phyloP scores from a whole-genome alignment of 345 rosid genomes.

The Ceriops zippeliana region DNA sequence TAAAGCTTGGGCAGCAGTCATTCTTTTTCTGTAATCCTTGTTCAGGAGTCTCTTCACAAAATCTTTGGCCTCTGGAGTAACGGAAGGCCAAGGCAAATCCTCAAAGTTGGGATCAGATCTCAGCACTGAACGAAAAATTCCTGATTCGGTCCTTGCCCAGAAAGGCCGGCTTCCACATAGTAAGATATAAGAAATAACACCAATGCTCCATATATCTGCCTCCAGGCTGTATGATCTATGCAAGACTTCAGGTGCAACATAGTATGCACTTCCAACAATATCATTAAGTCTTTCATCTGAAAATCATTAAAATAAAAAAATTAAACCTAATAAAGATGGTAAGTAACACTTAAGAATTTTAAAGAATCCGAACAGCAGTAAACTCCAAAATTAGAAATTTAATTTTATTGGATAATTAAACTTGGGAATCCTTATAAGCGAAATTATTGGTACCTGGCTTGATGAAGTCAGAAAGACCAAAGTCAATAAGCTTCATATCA shows the following conservation, averaged over 20 bases:
- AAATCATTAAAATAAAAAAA: neutral
- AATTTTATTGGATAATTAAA: neutral
- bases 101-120: constrained; percentile 86
- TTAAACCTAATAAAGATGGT: neutral
- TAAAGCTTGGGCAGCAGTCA: constrained; percentile 94
- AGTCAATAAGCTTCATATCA: constrained; percentile 85
- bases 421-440: neutral
- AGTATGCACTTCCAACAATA: constrained; percentile 97
- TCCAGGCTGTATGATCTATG: constrained; percentile 91
- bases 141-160: constrained; percentile 94
- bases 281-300: constrained; percentile 94
- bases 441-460: constrained; percentile 52
- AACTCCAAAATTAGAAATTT: neutral
- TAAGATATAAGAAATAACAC: constrained; percentile 85
- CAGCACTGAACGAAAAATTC: constrained; percentile 91
- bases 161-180: constrained; percentile 98
- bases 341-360: neutral
- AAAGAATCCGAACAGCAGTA: neutral
- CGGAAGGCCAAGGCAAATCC: constrained; percentile 88
- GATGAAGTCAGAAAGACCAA: constrained; percentile 87
- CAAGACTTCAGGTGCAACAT: constrained; percentile 98
- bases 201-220: constrained; percentile 98
- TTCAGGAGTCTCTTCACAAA: constrained; percentile 88
- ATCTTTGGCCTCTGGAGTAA: constrained; percentile 81
- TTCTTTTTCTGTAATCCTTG: constrained; percentile 95